Conservation (phyloP, 139 green algal genomes). For the Closterium sp. region DNA sequence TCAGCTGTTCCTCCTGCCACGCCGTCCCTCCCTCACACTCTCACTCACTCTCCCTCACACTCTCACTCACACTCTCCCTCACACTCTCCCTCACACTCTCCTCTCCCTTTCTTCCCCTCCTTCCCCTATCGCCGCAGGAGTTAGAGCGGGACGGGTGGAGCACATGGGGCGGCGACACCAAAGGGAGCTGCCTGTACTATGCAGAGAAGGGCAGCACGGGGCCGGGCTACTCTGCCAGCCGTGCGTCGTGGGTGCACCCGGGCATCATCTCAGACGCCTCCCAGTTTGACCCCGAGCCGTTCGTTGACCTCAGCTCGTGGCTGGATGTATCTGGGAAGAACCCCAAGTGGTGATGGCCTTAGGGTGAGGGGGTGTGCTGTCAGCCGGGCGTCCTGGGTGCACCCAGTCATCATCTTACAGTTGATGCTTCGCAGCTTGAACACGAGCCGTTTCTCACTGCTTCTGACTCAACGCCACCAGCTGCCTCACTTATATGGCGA, state of each 20-base stretch:
- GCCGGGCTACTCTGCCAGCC: not conserved
- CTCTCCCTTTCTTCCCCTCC: not conserved
- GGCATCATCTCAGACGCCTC: not conserved
- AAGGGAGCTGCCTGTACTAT: not conserved
- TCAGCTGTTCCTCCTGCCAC: no score
- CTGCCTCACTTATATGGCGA: no score
- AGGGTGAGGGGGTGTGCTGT: not conserved
- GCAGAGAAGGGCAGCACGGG: constrained; percentile 8
- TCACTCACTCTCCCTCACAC: no score
- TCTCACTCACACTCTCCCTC: no score
- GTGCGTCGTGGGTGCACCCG: not conserved
- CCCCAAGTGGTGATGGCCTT: not conserved
- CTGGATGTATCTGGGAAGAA: not conserved
- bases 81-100: no score
- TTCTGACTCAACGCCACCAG: no score
- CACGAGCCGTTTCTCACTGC: no score
- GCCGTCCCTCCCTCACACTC: no score
- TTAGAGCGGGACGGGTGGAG: not conserved
- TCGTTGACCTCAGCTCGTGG: not conserved
- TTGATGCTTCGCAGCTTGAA: no score
- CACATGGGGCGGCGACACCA: not conserved
- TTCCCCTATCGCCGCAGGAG: not conserved
- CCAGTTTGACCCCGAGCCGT: not conserved
- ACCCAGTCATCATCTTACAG: no score
- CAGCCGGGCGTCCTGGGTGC: not conserved